These are phyloP conservation scores for Seminavis robusta DNA, from an alignment of 108 stramenopile genomes.

Conservation along the genomic window DNA sequence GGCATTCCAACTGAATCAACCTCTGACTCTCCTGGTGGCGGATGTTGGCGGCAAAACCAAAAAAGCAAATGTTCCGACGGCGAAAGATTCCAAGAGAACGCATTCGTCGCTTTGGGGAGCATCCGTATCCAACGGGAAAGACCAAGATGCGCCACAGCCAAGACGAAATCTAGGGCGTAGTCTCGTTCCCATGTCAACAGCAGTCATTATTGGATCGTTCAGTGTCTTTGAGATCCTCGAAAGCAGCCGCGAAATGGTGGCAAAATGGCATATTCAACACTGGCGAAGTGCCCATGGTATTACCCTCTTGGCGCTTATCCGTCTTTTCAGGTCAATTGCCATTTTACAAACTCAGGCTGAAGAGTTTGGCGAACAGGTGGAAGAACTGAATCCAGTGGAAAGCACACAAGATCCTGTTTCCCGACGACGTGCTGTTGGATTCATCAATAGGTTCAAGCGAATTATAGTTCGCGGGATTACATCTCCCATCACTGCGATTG, in stretches of 20 bases:
- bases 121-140: too few species aligned
- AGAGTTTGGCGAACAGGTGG: slow-evolving; percentile 3
- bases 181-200: slow-evolving; percentile 7
- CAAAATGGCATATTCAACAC: neutral
- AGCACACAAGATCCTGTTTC: neutral
- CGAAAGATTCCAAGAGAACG: too few species aligned
- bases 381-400: neutral
- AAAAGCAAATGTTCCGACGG: too few species aligned
- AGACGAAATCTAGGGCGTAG: too few species aligned
- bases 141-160: too few species aligned
- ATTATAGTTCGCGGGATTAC: neutral
- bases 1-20: too few species aligned
- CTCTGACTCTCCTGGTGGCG: too few species aligned
- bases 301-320: neutral
- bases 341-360: slow-evolving; percentile 6
- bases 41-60: too few species aligned
- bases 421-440: too few species aligned
- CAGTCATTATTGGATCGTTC: neutral
- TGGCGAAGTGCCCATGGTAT: slow-evolving; percentile 8
- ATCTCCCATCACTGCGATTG: neutral
- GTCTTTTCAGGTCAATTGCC: slow-evolving; percentile 1
- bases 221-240: slow-evolving; percentile 15
- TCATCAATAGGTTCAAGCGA: too few species aligned
- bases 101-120: too few species aligned
- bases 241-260: slow-evolving; percentile 1